A percentile compares a stretch with the other conserved stretches of the same genome.
Conservation (phyloP, 2,329 filamentous ascomycete species). For the Colletotrichum liaoningense region DNA sequence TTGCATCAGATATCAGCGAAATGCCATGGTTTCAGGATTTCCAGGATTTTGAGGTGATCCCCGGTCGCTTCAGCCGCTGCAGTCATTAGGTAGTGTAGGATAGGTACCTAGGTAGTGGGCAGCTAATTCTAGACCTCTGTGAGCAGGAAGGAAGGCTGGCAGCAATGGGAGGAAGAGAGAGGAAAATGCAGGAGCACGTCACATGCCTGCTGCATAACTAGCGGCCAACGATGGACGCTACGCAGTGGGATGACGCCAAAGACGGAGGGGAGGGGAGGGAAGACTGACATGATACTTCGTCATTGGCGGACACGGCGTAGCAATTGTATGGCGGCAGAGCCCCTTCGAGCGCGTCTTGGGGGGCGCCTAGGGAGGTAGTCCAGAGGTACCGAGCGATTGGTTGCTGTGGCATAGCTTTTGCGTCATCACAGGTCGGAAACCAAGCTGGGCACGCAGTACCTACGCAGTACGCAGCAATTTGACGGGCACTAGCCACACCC, state of each 20-base stretch:
- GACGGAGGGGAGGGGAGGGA: constrained; percentile 6
- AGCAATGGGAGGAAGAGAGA: background rate
- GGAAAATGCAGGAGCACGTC: constrained; percentile 25
- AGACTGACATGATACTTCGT: constrained; percentile 22
- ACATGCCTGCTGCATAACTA: constrained; percentile 30
- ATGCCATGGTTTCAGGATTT: constrained; percentile 27
- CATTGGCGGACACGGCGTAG: constrained; percentile 1
- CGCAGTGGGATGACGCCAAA: constrained; percentile 34
- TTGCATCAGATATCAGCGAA: constrained; percentile 1
- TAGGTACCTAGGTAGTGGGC: constrained; percentile 11
- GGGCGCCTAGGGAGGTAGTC: constrained; percentile 17
- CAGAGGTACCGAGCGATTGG: constrained; percentile 30
- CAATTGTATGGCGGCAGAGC: background rate
- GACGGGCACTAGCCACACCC: constrained; percentile 36
- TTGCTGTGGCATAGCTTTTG: constrained; percentile 38
- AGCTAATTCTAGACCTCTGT: background rate
- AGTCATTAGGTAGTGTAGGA: constrained; percentile 5
- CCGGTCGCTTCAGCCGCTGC: background rate
- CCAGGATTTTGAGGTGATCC: background rate
- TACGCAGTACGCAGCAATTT: too few species aligned
- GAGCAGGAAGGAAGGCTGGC: too few species aligned
- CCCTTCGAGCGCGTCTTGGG: background rate
- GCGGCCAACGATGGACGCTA: constrained; percentile 14
- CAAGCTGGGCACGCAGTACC: constrained; percentile 15
- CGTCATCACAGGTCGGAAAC: constrained; percentile 37